A percentile compares a stretch with the other conserved stretches of the same genome.
Evolutionary conservation across 1,284 basidiomycete genomes (phyloP).

Genomic region (Somion occarium): DNA sequence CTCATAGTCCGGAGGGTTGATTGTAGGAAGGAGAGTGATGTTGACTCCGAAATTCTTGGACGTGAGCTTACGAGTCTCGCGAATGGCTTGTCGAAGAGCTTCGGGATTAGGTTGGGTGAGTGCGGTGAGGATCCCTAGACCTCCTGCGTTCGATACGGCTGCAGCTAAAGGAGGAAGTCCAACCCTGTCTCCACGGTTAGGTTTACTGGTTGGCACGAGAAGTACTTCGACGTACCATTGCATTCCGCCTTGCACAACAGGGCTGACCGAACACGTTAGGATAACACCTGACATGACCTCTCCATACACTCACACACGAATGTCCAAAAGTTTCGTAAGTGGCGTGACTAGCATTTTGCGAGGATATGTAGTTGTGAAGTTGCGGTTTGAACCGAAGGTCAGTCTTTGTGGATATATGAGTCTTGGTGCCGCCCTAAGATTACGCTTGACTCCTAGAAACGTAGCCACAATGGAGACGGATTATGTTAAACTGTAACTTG

Average conservation of each 20-base stretch:
- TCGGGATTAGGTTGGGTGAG: constrained; percentile 85
- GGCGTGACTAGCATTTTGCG: constrained; percentile 37
- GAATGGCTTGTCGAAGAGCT: constrained; percentile 81
- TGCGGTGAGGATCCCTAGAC: constrained; percentile 83
- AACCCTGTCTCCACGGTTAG: constrained; percentile 56
- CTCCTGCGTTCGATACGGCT: constrained; percentile 85
- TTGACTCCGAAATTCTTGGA: constrained; percentile 87
- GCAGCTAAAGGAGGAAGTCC: constrained; percentile 70
- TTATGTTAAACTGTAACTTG: no score
- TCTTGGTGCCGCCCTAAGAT: no score
- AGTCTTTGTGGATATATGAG: not conserved
- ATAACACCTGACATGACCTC: not conserved
- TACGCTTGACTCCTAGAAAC: not conserved
- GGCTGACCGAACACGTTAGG: constrained; percentile 44
- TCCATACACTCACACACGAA: constrained; percentile 42
- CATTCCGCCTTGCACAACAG: constrained; percentile 81
- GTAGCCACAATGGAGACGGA: not conserved
- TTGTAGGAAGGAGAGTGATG: constrained; percentile 85
- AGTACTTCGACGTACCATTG: constrained; percentile 57
- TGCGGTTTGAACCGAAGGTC: not conserved
- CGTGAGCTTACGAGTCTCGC: constrained; percentile 68
- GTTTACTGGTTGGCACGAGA: constrained; percentile 1
- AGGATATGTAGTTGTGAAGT: constrained; percentile 5
- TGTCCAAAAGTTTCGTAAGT: constrained; percentile 49
- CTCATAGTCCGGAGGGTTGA: constrained; percentile 88